Conservation (phyloP, 352 stramenopile species). For the Phytopythium delawarense region DNA sequence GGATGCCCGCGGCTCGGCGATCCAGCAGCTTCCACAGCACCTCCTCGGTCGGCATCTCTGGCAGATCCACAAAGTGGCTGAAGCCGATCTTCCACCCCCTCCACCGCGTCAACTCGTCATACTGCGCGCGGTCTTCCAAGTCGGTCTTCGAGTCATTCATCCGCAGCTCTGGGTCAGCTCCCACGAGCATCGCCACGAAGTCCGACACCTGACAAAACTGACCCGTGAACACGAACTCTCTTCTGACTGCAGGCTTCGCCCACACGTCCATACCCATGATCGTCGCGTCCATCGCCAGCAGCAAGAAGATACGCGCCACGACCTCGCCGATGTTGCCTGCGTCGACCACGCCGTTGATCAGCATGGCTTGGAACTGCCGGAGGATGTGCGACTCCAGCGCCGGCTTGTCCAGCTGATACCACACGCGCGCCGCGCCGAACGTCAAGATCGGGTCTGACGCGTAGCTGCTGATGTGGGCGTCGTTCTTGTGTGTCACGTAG, state of each 20-base stretch:
- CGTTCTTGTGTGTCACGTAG: slow-evolving; percentile 2
- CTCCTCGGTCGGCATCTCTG: not conserved
- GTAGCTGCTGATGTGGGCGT: slow-evolving; percentile 8
- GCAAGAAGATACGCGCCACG: slow-evolving; percentile 8
- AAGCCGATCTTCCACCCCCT: not conserved
- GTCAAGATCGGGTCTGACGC: slow-evolving; percentile 15
- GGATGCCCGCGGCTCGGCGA: not conserved
- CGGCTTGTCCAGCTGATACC: not conserved
- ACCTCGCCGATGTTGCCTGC: slow-evolving; percentile 7
- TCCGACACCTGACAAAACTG: not conserved
- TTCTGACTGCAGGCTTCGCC: not conserved
- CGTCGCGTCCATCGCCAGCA: slow-evolving; percentile 13
- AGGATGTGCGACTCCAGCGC: slow-evolving; percentile 6
- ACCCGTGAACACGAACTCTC: not conserved
- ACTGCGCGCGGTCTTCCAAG: too few relatives aligned
- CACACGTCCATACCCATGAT: not conserved
- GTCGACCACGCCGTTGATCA: slow-evolving; percentile 12
- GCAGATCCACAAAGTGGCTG: not conserved
- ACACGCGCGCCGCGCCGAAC: slow-evolving; percentile 6
- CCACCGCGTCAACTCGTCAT: too few relatives aligned
- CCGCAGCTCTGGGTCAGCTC: not conserved
- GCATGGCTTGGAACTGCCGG: slow-evolving; percentile 3
- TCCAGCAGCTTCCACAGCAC: not conserved
- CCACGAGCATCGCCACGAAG: not conserved
- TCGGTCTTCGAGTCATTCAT: too few relatives aligned